These are phyloP conservation scores for Ceratocystis alfenasii DNA, from an alignment of 2,329 filamentous ascomycete species.

Conservation along the genomic window DNA sequence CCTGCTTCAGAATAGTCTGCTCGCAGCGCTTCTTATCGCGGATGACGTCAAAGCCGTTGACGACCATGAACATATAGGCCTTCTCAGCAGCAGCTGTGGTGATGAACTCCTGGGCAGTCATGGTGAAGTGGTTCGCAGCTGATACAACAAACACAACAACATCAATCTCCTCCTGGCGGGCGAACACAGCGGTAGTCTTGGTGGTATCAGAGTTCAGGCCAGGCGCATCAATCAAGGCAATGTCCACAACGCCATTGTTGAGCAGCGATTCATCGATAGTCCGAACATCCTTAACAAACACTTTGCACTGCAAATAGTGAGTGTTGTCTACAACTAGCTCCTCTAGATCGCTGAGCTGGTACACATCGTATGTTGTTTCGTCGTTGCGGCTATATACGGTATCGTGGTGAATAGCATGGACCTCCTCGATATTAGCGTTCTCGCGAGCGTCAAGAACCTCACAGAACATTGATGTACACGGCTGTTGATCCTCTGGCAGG, in stretches of 20 bases:
- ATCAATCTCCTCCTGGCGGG: conserved; percentile 94
- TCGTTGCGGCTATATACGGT: conserved; percentile 73
- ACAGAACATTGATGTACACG: conserved; percentile 96
- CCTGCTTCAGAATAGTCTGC: conserved; percentile 85
- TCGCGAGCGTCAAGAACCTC: conserved; percentile 88
- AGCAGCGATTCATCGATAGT: conserved; percentile 84
- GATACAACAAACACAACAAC: conserved; percentile 98
- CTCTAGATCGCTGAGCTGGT: conserved; percentile 64
- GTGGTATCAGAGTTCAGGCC: conserved; percentile 92
- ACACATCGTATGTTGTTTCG: conserved; percentile 89
- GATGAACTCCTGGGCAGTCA: conserved; percentile 96
- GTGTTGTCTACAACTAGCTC: conserved; percentile 81
- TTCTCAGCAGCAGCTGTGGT: conserved; percentile 92
- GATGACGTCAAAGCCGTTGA: conserved; percentile 94
- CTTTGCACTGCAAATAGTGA: conserved; percentile 86
- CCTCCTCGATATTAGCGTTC: conserved; percentile 84
- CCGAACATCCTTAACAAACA: conserved; percentile 85
- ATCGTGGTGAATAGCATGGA: conserved; percentile 84
- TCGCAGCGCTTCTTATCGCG: conserved; percentile 82
- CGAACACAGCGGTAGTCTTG: conserved; percentile 95
- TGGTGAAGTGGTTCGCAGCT: conserved; percentile 92
- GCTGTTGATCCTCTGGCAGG: conserved; percentile 91
- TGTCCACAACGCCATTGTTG: conserved; percentile 96
- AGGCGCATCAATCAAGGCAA: conserved; percentile 91
- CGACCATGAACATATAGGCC: conserved; percentile 97